Evolutionary conservation across 331 rosid genomes (phyloP), one percentile per base, ranked within the genome.

Genomic region (Telfairia occidentalis): DNA sequence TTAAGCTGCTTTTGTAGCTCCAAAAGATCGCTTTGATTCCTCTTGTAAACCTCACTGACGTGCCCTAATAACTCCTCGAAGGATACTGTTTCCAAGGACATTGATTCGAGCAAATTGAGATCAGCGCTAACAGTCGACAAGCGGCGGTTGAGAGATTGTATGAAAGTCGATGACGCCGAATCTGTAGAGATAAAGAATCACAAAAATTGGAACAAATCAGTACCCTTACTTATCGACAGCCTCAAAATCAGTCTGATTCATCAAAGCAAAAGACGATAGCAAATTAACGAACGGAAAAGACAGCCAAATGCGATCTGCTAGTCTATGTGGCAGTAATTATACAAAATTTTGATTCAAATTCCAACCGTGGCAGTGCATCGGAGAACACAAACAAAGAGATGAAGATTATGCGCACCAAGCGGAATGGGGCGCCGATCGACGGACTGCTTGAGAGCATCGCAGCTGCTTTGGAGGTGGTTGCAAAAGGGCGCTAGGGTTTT

Each of bases 21-120:
- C 21, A 65, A 15, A 10, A 89, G 78, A 75, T 88, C 87, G 55
- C 64, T 11, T 21, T 86, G 83, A 54, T 94, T 91, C 83, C 85
- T 86, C 85, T 94, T 91, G 81, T 80, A 86, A 30, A 94, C 78
- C 78, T 94, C 98, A 9, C 82, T 82, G 81, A 93, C 91, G 86
- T 93, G 96, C 37, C 96, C 98, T 76, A 91, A 64, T 15, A 91
- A 96, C 85, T 94, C 97, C 79, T 91, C 95, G 60, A 94, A 84
- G 40, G 98, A 91, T 4, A 94, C 95, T 34, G 97, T 94, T 48
- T 83, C 92, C n/a, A 85, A 84, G 29, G 91, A 85, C 92, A 86
- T 88, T 29, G 95, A 88, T 24, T 89, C 95, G 30, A 94, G 87
- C 72, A 91, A 76, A 35, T 87, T 92, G 69, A 94, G 91, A 60